Base-by-base conservation (phyloP, 1,284 basidiomycete species). In the Boletus sp. region DNA sequence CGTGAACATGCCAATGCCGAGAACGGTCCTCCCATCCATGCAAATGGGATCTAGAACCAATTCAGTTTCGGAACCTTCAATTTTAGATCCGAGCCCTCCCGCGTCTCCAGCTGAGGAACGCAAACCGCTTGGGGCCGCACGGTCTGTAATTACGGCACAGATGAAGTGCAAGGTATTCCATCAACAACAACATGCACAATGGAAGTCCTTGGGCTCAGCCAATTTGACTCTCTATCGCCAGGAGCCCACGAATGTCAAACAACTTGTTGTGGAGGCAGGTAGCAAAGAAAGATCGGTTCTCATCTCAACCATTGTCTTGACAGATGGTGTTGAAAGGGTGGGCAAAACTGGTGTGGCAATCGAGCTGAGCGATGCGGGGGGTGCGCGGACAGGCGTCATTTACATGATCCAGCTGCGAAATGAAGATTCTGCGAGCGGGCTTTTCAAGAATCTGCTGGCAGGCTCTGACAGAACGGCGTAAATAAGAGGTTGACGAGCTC, bases 101-200 rank as follows among this genome's bases (percentile, higher is more conserved):
- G 74, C 76, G 37, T 91, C 88, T 5, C 90, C 91, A 4, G 72
- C 79, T 2, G 76, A 81, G 53, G 81, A 86, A 60, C 69, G 57
- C 44, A 51, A 66, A 19, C 69, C 77, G 2, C 67, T 75, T 14
- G 90, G 85, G 1, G 90, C 91, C 1, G 77, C 85, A 23, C 84
- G 80, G 17, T 82, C 88, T 7, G 73, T 80, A 10, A 74, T 98
- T 42, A 81, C 88, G 4, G 92, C 91, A n/a, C 84, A 92, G 62
- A 97, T 96, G 91, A 94, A 95, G 67, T 98, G 95, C 80, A 98
- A 99, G 69, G 85, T 98, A 27, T 99, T 98, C 73, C 73, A 96
- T 46, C 89, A 99, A 67, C 93, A 96, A 62, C 84, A 90, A 33
- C 94, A 98, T 65, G 86, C 87, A 20, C 92, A 97, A 67, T 99